Conservation (phyloP, 2,329 filamentous ascomycete species). For the Ceratocystis eucalypticola region DNA sequence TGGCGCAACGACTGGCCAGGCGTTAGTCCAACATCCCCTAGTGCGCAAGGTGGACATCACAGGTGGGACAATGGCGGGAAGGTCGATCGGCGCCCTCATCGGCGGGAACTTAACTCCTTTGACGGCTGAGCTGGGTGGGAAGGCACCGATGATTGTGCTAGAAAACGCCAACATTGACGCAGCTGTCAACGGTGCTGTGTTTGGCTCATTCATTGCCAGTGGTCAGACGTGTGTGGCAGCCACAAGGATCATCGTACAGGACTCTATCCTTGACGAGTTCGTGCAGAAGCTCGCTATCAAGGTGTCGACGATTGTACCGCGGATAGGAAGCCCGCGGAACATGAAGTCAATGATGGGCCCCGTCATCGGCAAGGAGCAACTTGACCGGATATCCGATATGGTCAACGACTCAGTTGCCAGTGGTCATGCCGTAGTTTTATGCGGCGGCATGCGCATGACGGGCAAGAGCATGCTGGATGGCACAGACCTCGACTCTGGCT, state of each 20-base stretch:
- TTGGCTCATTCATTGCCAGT: slow-evolving; percentile 37
- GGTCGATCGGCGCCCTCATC: slow-evolving; percentile 57
- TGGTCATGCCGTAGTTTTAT: slow-evolving; percentile 24
- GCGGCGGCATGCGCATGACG: slow-evolving; percentile 25
- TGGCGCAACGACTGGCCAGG: slow-evolving; percentile 52
- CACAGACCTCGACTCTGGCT: slow-evolving; percentile 45
- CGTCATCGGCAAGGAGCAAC: slow-evolving; percentile 27
- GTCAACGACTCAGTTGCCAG: slow-evolving; percentile 32
- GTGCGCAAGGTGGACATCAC: slow-evolving; percentile 68
- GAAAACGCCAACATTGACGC: slow-evolving; percentile 51
- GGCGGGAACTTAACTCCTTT: slow-evolving; percentile 50
- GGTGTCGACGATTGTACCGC: slow-evolving; percentile 29
- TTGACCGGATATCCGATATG: slow-evolving; percentile 49
- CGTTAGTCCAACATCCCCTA: slow-evolving; percentile 51
- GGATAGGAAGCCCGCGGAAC: slow-evolving; percentile 28
- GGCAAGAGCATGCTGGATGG: slow-evolving; percentile 30
- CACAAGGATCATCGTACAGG: slow-evolving; percentile 45
- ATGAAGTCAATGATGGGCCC: slow-evolving; percentile 31
- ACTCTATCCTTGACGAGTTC: slow-evolving; percentile 39
- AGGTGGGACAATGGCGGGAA: slow-evolving; percentile 56
- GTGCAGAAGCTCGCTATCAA: slow-evolving; percentile 43
- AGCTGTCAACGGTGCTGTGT: slow-evolving; percentile 40
- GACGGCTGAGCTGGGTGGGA: slow-evolving; percentile 53
- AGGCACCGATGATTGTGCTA: slow-evolving; percentile 52
- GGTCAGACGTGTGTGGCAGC: slow-evolving; percentile 50